Conservation (phyloP, 2,329 filamentous ascomycete genomes). For the Thelonectria blattea region DNA sequence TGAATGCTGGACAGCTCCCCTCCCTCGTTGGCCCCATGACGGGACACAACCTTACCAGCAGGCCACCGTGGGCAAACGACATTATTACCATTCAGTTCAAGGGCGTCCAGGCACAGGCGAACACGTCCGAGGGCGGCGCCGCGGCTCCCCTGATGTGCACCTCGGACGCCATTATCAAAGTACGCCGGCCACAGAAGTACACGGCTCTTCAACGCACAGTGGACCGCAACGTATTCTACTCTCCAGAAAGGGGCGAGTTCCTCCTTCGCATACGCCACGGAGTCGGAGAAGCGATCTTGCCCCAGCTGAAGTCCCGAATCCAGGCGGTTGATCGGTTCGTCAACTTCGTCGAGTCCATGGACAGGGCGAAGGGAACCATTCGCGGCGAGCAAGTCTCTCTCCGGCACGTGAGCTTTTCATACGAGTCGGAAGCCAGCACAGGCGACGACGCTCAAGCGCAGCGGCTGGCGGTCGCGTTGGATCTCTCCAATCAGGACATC, state of each 20-base stretch:
- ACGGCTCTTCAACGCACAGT: constrained; percentile 59
- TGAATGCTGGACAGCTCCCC: constrained; percentile 30
- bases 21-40: constrained; percentile 33
- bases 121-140: constrained; percentile 12
- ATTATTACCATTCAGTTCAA: constrained; percentile 64
- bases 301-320: constrained; percentile 64
- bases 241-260: constrained; percentile 65
- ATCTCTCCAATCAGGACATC: constrained; percentile 61
- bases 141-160: constrained; percentile 45
- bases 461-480: constrained; percentile 62
- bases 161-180: constrained; percentile 61
- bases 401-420: constrained; percentile 71
- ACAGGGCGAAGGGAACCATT: constrained; percentile 60
- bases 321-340: constrained; percentile 74
- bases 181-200: constrained; percentile 61
- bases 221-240: constrained; percentile 68
- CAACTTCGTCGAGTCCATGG: constrained; percentile 70
- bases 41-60: constrained; percentile 30
- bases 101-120: constrained; percentile 45
- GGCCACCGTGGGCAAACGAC: constrained; percentile 63
- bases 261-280: constrained; percentile 63
- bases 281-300: constrained; percentile 65
- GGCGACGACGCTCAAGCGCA: constrained; percentile 16
- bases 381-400: constrained; percentile 66
- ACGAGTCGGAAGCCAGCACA: constrained; percentile 45